Percentiles rank a stretch among this genome's conserved stretches.
Evolutionary conservation across 2,329 filamentous ascomycete species (phyloP).

Genomic region (Aureobasidium melanogenum): DNA sequence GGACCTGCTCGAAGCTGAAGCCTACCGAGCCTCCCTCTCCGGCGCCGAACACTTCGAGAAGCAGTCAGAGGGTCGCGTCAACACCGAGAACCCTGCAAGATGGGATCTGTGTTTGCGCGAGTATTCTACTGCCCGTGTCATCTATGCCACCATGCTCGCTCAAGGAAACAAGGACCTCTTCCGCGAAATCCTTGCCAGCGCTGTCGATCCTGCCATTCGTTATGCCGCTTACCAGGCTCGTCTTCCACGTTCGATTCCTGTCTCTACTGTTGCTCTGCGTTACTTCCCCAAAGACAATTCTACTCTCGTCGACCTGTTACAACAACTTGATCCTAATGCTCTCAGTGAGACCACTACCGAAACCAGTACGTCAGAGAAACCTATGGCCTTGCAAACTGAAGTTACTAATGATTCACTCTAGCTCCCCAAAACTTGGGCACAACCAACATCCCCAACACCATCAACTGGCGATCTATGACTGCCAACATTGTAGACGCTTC

Average conservation of each 20-base stretch:
- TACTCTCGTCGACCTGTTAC: conserved; percentile 56
- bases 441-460: conserved; percentile 55
- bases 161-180: conserved; percentile 65
- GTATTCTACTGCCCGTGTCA: conserved; percentile 68
- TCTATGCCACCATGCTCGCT: conserved; percentile 68
- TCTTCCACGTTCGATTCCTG: conserved; percentile 73
- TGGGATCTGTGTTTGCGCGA: conserved; percentile 72
- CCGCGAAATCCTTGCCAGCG: conserved; percentile 76
- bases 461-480: conserved; percentile 77
- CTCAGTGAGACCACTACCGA: conserved; percentile 43
- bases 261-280: conserved; percentile 67
- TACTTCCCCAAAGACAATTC: conserved; percentile 62
- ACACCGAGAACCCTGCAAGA: conserved; percentile 33
- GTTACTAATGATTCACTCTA: conserved; percentile 8
- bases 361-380: neutral
- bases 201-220: conserved; percentile 84
- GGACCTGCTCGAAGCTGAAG: conserved; percentile 76
- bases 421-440: conserved; percentile 12
- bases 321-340: conserved; percentile 59
- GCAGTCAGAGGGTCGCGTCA: conserved; percentile 43
- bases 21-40: conserved; percentile 68
- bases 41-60: conserved; percentile 81
- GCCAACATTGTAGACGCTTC: conserved; percentile 89
- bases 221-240: conserved; percentile 91
- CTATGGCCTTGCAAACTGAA: neutral